Conservation (phyloP, 768 basidiomycete species). For the Amanita fuliginea region DNA sequence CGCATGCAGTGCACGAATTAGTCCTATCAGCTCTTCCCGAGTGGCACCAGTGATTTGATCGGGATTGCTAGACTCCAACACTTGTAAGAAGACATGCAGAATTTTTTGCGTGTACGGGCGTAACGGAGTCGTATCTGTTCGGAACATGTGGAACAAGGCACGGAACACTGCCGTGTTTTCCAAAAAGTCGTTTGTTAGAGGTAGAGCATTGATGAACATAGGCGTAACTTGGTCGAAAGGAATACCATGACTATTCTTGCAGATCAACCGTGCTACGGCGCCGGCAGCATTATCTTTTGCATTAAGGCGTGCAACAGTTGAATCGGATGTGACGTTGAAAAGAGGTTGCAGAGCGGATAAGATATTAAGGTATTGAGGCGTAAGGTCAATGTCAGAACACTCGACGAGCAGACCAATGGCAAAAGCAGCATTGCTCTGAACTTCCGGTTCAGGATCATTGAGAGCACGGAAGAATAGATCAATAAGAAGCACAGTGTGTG, state of each 20-base stretch:
- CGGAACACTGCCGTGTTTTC: constrained; percentile 89
- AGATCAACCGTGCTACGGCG: constrained; percentile 79
- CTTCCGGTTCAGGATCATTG: constrained; percentile 79
- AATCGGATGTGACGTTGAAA: constrained; percentile 55
- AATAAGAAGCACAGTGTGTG: constrained; percentile 71
- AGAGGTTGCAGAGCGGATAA: constrained; percentile 74
- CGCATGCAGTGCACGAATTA: constrained; percentile 61
- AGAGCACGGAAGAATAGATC: constrained; percentile 81
- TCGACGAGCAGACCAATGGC: constrained; percentile 88
- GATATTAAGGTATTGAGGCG: constrained; percentile 67
- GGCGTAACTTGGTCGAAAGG: constrained; percentile 91
- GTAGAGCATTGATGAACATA: constrained; percentile 70
- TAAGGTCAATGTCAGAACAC: constrained; percentile 72
- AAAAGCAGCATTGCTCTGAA: constrained; percentile 93
- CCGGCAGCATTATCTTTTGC: constrained; percentile 97
- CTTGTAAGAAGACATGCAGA: constrained; percentile 68
- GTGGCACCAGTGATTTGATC: constrained; percentile 80
- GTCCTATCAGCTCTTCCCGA: constrained; percentile 60
- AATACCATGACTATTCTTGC: constrained; percentile 64
- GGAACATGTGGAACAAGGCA: constrained; percentile 82
- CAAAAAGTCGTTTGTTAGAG: constrained; percentile 77
- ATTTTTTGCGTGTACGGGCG: constrained; percentile 71
- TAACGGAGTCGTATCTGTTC: constrained; percentile 57
- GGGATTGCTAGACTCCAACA: constrained; percentile 61
- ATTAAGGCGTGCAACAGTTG: constrained; percentile 59